Conservation (phyloP, 1,284 basidiomycete species). For the Tremellales sp. region DNA sequence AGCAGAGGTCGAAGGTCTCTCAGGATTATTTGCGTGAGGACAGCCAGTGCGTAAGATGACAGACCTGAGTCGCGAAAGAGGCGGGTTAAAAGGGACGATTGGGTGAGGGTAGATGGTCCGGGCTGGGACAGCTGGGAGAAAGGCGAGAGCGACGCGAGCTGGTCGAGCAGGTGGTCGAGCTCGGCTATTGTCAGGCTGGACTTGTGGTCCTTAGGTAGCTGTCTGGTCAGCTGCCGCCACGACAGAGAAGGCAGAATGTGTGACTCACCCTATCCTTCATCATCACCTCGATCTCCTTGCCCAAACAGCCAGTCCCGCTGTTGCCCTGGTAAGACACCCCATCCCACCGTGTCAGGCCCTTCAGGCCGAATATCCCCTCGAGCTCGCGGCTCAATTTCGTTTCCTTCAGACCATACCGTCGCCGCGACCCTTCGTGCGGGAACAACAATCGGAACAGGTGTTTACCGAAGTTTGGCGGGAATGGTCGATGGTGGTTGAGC, state of each 20-base stretch:
- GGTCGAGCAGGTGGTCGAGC: conserved; percentile 63
- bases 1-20: conserved; percentile 74
- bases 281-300: conserved; percentile 57
- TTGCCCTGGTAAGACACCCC: conserved; percentile 25
- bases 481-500: conserved; percentile 27
- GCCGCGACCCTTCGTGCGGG: conserved; percentile 66
- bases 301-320: conserved; percentile 62
- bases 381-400: conserved; percentile 58
- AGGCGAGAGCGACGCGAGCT: conserved; percentile 62
- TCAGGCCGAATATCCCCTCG: conserved; percentile 53
- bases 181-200: conserved; percentile 44
- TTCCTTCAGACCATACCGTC: conserved; percentile 73
- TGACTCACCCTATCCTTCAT: conserved; percentile 43
- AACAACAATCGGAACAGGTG: conserved; percentile 68
- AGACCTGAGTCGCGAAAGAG: conserved; percentile 39
- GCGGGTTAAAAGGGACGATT: conserved; percentile 15
- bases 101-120: not conserved
- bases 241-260: conserved; percentile 45
- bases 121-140: conserved; percentile 55
- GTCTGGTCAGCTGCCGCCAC: not conserved
- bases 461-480: conserved; percentile 31
- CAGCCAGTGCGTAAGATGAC: conserved; percentile 59
- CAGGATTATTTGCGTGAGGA: conserved; percentile 75
- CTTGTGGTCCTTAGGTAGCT: not conserved
- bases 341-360: conserved; percentile 55